Percentiles rank a stretch among this genome's conserved stretches.
These are phyloP conservation scores for Candida golubevii DNA, from an alignment of 805 yeast genomes.

Conservation along the genomic window DNA sequence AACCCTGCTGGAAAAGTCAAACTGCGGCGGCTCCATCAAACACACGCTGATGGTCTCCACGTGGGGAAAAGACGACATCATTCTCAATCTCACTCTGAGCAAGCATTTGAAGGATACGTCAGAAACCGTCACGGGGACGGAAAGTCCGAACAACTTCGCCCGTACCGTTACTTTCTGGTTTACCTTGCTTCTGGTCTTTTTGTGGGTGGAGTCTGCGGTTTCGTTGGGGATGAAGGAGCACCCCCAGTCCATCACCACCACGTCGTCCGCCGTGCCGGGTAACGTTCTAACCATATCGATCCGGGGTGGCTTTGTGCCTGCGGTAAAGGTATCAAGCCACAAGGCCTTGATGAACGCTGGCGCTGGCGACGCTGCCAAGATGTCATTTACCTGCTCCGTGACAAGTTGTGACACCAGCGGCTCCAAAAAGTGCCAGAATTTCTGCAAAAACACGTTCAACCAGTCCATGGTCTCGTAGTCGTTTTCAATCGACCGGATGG, in stretches of 20 bases:
- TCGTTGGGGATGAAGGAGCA: slow-evolving; percentile 92
- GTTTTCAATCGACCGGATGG: slow-evolving; percentile 73
- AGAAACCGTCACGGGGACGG: slow-evolving; percentile 75
- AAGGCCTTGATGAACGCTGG: slow-evolving; percentile 82
- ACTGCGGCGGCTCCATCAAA: slow-evolving; percentile 77
- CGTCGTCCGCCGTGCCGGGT: slow-evolving; percentile 84
- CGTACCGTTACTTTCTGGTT: slow-evolving; percentile 78
- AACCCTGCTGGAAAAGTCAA: slow-evolving; percentile 72
- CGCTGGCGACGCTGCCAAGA: slow-evolving; percentile 67
- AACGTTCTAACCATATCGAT: slow-evolving; percentile 86
- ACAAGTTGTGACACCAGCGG: slow-evolving; percentile 86
- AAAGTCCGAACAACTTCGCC: slow-evolving; percentile 75
- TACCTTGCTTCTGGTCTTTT: slow-evolving; percentile 79
- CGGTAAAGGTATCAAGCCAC: slow-evolving; percentile 84
- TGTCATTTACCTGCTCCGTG: slow-evolving; percentile 79
- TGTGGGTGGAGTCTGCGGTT: slow-evolving; percentile 73
- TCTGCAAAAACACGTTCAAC: slow-evolving; percentile 84
- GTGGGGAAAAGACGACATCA: slow-evolving; percentile 91
- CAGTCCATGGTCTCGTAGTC: slow-evolving; percentile 95
- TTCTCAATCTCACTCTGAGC: slow-evolving; percentile 77
- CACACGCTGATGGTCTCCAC: slow-evolving; percentile 86
- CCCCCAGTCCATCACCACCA: slow-evolving; percentile 97
- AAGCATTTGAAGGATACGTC: slow-evolving; percentile 73
- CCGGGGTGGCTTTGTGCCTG: slow-evolving; percentile 95
- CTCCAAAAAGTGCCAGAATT: slow-evolving; percentile 88